Percentiles rank a stretch among this genome's conserved stretches.
phyloP scores from a whole-genome alignment of 2,329 filamentous ascomycete genomes.

The Nothopassalora personata region DNA sequence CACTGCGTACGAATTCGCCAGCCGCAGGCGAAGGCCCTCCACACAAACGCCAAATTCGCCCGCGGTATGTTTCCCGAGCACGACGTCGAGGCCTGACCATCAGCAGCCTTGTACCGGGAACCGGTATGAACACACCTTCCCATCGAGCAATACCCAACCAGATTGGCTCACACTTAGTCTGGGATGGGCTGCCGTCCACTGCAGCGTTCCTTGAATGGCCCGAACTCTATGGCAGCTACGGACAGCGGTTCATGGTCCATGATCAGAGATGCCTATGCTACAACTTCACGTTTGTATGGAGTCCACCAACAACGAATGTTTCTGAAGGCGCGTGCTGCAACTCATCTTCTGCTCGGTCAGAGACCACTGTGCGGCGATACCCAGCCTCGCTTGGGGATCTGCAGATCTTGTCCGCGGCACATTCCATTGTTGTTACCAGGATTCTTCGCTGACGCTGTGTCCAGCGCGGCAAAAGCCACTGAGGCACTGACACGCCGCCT shows the following conservation, averaged over 20 bases:
- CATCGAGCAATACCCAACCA: slow-evolving; percentile 13
- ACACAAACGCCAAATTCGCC: slow-evolving; percentile 11
- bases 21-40: slow-evolving; percentile 6
- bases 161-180: slow-evolving; percentile 21
- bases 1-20: neutral
- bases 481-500: neutral
- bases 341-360: neutral
- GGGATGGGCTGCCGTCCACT: slow-evolving; percentile 15
- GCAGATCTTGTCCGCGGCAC: neutral
- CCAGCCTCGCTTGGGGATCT: slow-evolving; percentile 3
- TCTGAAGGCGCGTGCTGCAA: neutral
- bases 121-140: slow-evolving; percentile 7
- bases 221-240: slow-evolving; percentile 22
- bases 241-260: slow-evolving; percentile 13
- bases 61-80: neutral
- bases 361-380: neutral
- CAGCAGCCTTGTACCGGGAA: slow-evolving; percentile 17
- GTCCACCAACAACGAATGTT: neutral
- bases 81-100: slow-evolving; percentile 14
- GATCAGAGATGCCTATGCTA: neutral
- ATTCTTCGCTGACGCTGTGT: neutral
- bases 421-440: slow-evolving; percentile 4
- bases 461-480: slow-evolving; percentile 2
- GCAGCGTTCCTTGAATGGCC: slow-evolving; percentile 16
- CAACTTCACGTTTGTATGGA: neutral